Conservation (phyloP, 2,329 filamentous ascomycete genomes). For the Aspergillus sp. region DNA sequence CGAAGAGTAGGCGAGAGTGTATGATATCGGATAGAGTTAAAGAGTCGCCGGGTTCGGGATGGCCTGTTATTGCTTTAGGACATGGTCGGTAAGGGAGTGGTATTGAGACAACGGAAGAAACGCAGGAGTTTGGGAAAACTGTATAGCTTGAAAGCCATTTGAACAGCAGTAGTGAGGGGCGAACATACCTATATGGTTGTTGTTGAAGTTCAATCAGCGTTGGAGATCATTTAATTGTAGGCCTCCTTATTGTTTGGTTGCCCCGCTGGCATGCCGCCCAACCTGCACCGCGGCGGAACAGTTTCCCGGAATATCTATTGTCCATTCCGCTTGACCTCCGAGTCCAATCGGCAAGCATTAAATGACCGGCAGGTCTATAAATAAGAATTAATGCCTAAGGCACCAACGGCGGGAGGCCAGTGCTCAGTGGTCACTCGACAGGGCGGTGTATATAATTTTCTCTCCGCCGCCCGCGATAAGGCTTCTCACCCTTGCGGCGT, state of each 20-base stretch:
- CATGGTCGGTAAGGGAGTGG: background rate
- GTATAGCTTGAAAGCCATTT: too few relatives aligned
- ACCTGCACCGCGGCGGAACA: constrained; percentile 17
- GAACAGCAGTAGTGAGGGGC: background rate
- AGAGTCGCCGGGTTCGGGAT: background rate
- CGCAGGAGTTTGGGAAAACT: too few relatives aligned
- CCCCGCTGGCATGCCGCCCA: constrained; percentile 13
- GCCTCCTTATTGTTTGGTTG: constrained; percentile 15
- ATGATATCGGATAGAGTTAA: background rate
- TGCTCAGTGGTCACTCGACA: background rate
- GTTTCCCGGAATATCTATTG: constrained; percentile 22
- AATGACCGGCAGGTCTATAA: constrained; percentile 5
- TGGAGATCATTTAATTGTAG: constrained; percentile 3
- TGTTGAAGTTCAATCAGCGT: background rate
- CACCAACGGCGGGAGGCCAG: background rate
- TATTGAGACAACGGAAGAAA: too few relatives aligned
- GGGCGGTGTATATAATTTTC: constrained; percentile 15
- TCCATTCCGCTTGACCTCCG: constrained; percentile 19
- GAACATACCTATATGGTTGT: background rate
- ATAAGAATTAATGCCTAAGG: constrained; percentile 3
- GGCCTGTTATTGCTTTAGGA: background rate
- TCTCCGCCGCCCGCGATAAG: constrained; percentile 21
- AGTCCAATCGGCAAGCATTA: constrained; percentile 19
- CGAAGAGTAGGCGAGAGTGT: background rate
- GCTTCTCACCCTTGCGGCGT: constrained; percentile 13